Conservation (phyloP, 139 green algal genomes). For the Chlorella sp. region DNA sequence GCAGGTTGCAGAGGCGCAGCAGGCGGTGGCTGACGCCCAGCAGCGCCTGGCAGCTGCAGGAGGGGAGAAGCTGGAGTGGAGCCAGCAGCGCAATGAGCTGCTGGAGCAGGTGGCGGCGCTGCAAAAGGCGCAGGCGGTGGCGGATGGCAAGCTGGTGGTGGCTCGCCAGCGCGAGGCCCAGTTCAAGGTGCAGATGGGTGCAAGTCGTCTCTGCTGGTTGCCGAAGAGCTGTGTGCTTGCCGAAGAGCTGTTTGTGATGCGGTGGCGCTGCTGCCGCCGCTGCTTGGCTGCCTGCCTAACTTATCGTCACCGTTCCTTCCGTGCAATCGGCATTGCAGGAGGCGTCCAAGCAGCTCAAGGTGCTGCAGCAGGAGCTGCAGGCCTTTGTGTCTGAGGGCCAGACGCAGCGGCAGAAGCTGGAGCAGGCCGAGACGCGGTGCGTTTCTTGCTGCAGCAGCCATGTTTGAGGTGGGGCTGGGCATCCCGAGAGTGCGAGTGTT, state of each 20-base stretch:
- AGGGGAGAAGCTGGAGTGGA: not conserved
- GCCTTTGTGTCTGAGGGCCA: constrained; percentile 24
- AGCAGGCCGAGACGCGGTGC: constrained; percentile 17
- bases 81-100: constrained; percentile 1
- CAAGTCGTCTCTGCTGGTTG: not conserved
- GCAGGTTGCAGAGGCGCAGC: not conserved
- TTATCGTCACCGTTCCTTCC: not conserved
- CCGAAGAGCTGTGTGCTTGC: not conserved
- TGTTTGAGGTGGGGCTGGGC: too few species aligned
- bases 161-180: constrained; percentile 38
- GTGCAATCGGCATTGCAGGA: too few species aligned
- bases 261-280: too few species aligned
- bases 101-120: constrained; percentile 1
- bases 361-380: constrained; percentile 39
- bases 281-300: not conserved
- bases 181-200: constrained; percentile 14
- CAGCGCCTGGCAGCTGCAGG: not conserved
- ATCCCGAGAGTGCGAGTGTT: too few species aligned
- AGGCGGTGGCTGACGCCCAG: not conserved
- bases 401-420: not conserved
- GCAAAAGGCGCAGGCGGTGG: constrained; percentile 12
- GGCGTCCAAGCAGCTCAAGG: constrained; percentile 36
- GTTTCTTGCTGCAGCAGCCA: too few species aligned
- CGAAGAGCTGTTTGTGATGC: too few species aligned
- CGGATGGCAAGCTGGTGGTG: constrained; percentile 42